Evolutionary conservation across 441 rosid genomes (phyloP).

Genomic region (Francoa sonchifolia): DNA sequence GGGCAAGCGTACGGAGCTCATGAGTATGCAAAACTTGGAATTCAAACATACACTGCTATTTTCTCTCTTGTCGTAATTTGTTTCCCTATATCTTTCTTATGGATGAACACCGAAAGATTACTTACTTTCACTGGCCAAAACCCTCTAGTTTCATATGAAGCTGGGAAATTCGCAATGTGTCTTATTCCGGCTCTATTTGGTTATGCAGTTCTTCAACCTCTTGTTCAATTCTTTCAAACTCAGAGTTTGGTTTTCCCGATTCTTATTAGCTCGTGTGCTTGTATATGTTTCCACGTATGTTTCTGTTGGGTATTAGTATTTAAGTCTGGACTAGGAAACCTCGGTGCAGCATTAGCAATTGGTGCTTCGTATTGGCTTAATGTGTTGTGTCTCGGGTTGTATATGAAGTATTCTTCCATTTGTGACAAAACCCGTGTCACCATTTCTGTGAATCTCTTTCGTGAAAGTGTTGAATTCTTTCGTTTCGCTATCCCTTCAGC

Average conservation of each 20-base stretch:
- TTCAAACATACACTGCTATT: conserved; percentile 45
- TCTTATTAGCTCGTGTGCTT: conserved; percentile 34
- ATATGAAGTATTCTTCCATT: conserved; percentile 41
- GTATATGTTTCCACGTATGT: conserved; percentile 38
- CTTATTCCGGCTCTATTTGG: conserved; percentile 63
- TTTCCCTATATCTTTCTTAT: conserved; percentile 39
- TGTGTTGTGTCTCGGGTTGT: conserved; percentile 34
- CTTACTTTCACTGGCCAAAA: conserved; percentile 53
- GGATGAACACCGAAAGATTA: conserved; percentile 51
- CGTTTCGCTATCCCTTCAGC: conserved; percentile 69
- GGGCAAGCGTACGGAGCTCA: conserved; percentile 82
- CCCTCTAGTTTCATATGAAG: conserved; percentile 48
- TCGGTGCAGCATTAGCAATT: conserved; percentile 59
- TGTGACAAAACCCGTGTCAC: conserved; percentile 40
- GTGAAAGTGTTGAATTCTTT: conserved; percentile 51
- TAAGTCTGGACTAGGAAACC: conserved; percentile 32
- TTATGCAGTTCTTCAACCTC: conserved; percentile 46
- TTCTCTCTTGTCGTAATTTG: conserved; percentile 32
- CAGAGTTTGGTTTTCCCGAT: conserved; percentile 58
- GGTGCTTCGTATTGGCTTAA: conserved; percentile 59
- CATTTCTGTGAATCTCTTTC: conserved; percentile 34
- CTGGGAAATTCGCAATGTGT: conserved; percentile 42
- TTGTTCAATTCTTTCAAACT: conserved; percentile 42
- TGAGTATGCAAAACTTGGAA: conserved; percentile 46
- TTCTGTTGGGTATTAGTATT: conserved; percentile 56